Percentiles rank a stretch among this genome's conserved stretches.
phyloP scores from a whole-genome alignment of 345 rosid genomes.

The Aquilaria sinensis region DNA sequence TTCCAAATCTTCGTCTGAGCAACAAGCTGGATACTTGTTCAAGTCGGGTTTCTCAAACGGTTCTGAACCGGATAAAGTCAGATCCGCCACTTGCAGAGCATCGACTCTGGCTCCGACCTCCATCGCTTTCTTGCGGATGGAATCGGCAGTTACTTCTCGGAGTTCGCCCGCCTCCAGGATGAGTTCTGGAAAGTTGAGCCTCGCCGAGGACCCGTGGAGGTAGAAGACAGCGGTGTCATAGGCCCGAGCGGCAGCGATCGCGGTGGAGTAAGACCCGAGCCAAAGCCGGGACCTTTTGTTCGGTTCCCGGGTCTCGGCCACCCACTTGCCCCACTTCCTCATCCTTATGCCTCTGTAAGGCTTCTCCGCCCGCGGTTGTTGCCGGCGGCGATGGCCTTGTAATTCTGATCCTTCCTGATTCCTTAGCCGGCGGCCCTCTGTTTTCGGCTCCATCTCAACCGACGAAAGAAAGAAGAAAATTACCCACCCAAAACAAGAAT shows the following conservation, averaged over 20 bases:
- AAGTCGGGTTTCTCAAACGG: conserved; percentile 34
- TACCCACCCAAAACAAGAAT: not conserved
- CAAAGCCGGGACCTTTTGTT: conserved; percentile 54
- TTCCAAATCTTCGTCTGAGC: conserved; percentile 24
- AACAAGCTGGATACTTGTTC: conserved; percentile 36
- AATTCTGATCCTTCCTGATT: too few relatives aligned
- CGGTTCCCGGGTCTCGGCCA: conserved; percentile 56
- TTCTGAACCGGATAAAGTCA: conserved; percentile 17
- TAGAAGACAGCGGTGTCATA: conserved; percentile 53
- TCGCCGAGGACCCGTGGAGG: conserved; percentile 45
- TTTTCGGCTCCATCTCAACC: conserved; percentile 24
- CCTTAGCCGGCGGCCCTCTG: too few relatives aligned
- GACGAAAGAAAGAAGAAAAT: not conserved
- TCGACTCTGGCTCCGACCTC: conserved; percentile 57
- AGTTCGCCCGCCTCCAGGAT: conserved; percentile 29
- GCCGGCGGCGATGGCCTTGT: conserved; percentile 12
- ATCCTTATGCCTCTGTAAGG: conserved; percentile 43
- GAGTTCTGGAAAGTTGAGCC: conserved; percentile 52
- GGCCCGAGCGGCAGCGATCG: conserved; percentile 53
- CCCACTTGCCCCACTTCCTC: conserved; percentile 74
- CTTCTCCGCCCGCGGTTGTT: conserved; percentile 16
- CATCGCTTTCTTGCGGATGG: conserved; percentile 48
- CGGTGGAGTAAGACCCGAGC: conserved; percentile 53
- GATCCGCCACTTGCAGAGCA: conserved; percentile 23
- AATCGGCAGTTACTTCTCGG: conserved; percentile 30